Percentiles rank a stretch among this genome's conserved stretches.
phyloP scores from a whole-genome alignment of 2,329 filamentous ascomycete genomes.

The Alternaria ventricosa region DNA sequence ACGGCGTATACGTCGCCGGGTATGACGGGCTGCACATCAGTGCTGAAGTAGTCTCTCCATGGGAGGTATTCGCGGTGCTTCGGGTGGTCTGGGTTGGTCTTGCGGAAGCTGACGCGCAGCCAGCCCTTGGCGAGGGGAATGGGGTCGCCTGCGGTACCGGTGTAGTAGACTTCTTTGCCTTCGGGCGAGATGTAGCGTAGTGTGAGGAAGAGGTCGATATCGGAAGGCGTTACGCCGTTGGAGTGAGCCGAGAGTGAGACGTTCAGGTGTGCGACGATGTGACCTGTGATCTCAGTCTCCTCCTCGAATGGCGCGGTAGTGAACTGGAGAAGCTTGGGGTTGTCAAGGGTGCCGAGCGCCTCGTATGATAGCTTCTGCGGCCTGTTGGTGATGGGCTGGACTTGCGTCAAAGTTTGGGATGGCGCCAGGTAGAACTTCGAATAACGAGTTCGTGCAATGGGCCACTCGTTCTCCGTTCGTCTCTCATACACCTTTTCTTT shows the following conservation, averaged over 20 bases:
- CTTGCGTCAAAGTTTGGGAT: conserved; percentile 49
- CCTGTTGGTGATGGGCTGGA: conserved; percentile 33
- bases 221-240: conserved; percentile 52
- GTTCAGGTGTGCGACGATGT: conserved; percentile 69
- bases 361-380: conserved; percentile 61
- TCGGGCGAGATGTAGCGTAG: conserved; percentile 63
- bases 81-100: conserved; percentile 58
- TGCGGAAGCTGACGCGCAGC: conserved; percentile 65
- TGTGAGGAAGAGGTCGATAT: conserved; percentile 70
- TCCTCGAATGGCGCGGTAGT: conserved; percentile 62
- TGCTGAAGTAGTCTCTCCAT: conserved; percentile 64
- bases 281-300: conserved; percentile 74
- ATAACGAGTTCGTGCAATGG: conserved; percentile 69
- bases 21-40: conserved; percentile 59
- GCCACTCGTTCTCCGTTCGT: conserved; percentile 69
- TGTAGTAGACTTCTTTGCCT: conserved; percentile 68
- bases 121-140: conserved; percentile 70
- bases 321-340: conserved; percentile 64
- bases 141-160: conserved; percentile 69
- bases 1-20: conserved; percentile 64
- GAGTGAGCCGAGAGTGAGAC: conserved; percentile 60
- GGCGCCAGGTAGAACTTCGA: conserved; percentile 66
- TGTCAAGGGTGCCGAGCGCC: conserved; percentile 64
- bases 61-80: conserved; percentile 63
- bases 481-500: conserved; percentile 63